Conservation (phyloP, 2,329 filamentous ascomycete genomes). For the Ceratocystis ficicola region DNA sequence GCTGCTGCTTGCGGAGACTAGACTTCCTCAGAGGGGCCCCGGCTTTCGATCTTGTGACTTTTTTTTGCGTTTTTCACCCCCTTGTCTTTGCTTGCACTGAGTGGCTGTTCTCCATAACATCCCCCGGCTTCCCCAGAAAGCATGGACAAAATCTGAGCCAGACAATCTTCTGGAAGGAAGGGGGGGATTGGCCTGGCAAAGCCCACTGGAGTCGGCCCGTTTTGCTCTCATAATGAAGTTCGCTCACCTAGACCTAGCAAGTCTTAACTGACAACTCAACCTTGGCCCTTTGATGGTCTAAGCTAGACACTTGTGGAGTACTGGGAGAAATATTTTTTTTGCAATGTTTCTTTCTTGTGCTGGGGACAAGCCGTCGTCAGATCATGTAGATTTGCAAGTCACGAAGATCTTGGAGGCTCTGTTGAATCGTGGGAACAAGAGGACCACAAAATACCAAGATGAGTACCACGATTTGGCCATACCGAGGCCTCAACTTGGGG, state of each 20-base stretch:
- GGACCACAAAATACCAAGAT: too few relatives aligned
- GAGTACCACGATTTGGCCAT: too few relatives aligned
- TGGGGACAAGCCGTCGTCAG: neutral
- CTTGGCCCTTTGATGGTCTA: neutral
- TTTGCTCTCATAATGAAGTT: neutral
- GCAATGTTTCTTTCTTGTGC: neutral
- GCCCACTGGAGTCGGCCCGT: neutral
- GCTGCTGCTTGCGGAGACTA: neutral
- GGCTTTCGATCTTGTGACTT: conserved; percentile 2
- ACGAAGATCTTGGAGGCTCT: too few relatives aligned
- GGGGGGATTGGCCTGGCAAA: neutral
- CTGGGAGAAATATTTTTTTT: neutral
- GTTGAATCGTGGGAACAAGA: too few relatives aligned
- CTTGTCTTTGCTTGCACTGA: neutral
- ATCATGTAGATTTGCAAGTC: neutral
- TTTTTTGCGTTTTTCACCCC: neutral
- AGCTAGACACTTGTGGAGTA: neutral
- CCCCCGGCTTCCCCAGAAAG: conserved; percentile 8
- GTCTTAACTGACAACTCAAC: neutral
- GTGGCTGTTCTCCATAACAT: neutral
- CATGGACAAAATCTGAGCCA: neutral
- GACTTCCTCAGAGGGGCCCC: neutral
- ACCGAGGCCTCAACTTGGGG: too few relatives aligned
- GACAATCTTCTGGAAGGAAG: neutral
- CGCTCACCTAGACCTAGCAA: neutral